Conservation (phyloP, 1,139 yeast species). For the Wickerhamomyces sp. region DNA sequence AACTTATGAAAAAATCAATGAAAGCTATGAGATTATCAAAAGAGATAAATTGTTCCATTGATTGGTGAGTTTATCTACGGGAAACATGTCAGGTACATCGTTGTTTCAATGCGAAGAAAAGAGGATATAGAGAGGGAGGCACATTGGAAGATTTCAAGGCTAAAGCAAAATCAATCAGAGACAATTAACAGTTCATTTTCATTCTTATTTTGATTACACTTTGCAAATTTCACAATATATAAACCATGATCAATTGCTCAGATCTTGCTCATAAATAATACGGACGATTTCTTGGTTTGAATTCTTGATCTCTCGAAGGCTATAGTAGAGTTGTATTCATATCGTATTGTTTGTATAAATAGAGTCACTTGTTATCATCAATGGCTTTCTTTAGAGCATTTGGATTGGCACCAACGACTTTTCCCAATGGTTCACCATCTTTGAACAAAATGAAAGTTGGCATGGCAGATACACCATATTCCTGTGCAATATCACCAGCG, state of each 20-base stretch:
- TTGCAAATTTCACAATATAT: not conserved
- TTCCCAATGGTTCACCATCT: constrained; percentile 57
- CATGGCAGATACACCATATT: constrained; percentile 74
- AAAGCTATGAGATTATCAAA: constrained; percentile 21
- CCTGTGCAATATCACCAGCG: constrained; percentile 58
- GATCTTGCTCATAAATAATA: not conserved
- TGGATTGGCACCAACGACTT: constrained; percentile 79
- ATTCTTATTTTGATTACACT: not conserved
- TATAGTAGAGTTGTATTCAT: too few relatives aligned
- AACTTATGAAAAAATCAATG: constrained; percentile 15
- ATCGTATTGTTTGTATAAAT: not conserved
- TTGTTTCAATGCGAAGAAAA: not conserved
- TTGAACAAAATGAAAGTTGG: constrained; percentile 80
- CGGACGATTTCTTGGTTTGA: too few relatives aligned
- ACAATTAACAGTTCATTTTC: not conserved
- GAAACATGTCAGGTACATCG: not conserved
- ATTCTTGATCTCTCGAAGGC: too few relatives aligned
- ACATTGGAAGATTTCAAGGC: not conserved
- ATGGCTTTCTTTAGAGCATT: constrained; percentile 35
- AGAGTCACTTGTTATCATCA: constrained; percentile 23
- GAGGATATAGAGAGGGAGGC: not conserved
- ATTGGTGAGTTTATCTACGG: not conserved
- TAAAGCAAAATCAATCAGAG: not conserved
- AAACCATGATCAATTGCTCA: not conserved
- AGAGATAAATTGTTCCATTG: constrained; percentile 17